Conservation (phyloP, 1,139 yeast species). For the Arxiozyma heterogenica region DNA sequence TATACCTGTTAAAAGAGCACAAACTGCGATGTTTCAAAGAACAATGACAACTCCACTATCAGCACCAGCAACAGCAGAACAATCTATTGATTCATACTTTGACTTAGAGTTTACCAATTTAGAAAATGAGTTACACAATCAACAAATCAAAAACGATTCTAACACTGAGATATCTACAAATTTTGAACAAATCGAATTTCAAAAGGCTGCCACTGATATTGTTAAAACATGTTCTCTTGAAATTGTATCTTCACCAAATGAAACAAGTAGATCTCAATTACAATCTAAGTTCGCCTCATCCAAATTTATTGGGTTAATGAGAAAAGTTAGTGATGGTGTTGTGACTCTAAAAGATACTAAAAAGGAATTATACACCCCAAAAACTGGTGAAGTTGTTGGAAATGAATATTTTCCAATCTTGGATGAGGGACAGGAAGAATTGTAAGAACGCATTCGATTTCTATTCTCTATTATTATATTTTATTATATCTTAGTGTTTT, state of each 20-base stretch:
- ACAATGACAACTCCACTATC: conserved; percentile 2
- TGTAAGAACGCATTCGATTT: neutral
- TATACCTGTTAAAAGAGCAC: neutral
- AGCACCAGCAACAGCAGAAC: conserved; percentile 5
- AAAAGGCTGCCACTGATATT: conserved; percentile 22
- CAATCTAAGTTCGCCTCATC: conserved; percentile 21
- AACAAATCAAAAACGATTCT: conserved; percentile 5
- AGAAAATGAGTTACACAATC: conserved; percentile 14
- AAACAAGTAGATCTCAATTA: conserved; percentile 5
- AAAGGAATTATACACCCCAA: conserved; percentile 19
- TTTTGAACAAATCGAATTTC: conserved; percentile 22
- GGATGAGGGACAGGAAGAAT: neutral
- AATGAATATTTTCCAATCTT: conserved; percentile 18
- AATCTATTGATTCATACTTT: conserved; percentile 10
- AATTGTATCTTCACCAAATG: conserved; percentile 12
- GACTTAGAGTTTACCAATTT: conserved; percentile 17
- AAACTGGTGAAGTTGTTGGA: conserved; percentile 21
- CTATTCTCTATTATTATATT: neutral
- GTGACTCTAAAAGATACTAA: conserved; percentile 20
- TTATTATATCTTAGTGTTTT: neutral
- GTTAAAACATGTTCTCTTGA: conserved; percentile 13
- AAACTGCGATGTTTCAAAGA: neutral
- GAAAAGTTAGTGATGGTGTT: conserved; percentile 25
- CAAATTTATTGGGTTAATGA: conserved; percentile 26
- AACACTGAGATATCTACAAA: conserved; percentile 6